These are phyloP conservation scores for Aureobasidium sp. DNA, from an alignment of 2,329 filamentous ascomycete species.

Conservation along the genomic window DNA sequence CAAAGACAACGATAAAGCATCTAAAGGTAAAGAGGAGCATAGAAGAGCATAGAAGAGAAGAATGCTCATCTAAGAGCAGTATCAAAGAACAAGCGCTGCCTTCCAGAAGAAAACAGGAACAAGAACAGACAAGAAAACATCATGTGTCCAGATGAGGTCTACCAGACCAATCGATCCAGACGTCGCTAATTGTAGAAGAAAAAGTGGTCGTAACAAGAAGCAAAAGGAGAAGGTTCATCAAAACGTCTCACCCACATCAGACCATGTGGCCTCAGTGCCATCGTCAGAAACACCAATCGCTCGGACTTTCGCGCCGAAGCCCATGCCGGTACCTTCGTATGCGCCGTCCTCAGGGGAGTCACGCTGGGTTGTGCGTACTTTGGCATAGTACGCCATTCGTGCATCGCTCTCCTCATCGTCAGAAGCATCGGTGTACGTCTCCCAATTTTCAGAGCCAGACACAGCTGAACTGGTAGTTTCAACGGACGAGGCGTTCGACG, in stretches of 20 bases:
- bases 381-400: constrained; percentile 72
- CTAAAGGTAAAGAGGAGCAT: background rate
- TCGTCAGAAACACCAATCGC: constrained; percentile 18
- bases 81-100: background rate
- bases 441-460: constrained; percentile 69
- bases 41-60: background rate
- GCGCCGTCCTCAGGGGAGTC: constrained; percentile 34
- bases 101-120: background rate
- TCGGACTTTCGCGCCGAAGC: constrained; percentile 15
- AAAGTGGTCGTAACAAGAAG: background rate
- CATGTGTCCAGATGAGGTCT: background rate
- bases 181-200: background rate
- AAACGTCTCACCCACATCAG: constrained; percentile 28
- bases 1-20: background rate
- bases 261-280: constrained; percentile 28
- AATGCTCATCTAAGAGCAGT: background rate
- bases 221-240: constrained; percentile 15
- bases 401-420: constrained; percentile 54
- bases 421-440: constrained; percentile 71
- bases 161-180: background rate
- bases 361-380: constrained; percentile 54
- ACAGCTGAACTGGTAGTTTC: constrained; percentile 24
- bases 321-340: constrained; percentile 12
- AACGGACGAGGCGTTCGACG: constrained; percentile 25
- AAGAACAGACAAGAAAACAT: background rate